phyloP scores from a whole-genome alignment of 2,329 filamentous ascomycete genomes.

The Lachnellula hyalina region DNA sequence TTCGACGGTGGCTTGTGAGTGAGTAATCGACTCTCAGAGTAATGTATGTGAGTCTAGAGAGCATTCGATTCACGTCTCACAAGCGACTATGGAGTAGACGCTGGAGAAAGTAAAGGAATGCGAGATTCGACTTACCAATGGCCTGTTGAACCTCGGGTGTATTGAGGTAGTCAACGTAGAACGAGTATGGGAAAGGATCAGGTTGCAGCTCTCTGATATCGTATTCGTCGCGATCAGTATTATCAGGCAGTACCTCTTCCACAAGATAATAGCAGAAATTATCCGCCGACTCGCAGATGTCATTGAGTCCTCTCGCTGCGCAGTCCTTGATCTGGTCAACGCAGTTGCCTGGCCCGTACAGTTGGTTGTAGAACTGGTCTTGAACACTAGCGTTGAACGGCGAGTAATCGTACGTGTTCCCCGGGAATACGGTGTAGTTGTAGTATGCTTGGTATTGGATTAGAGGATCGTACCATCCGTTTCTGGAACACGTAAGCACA shows the following conservation, averaged over 20 bases:
- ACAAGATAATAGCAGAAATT: constrained; percentile 50
- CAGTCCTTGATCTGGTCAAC: constrained; percentile 52
- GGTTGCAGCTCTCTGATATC: constrained; percentile 51
- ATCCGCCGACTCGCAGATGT: constrained; percentile 49
- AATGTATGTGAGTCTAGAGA: too few species aligned
- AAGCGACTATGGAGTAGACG: too few species aligned
- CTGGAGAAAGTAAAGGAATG: too few species aligned
- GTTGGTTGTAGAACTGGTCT: constrained; percentile 50
- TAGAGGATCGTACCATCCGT: constrained; percentile 54
- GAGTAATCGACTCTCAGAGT: too few species aligned
- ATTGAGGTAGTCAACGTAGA: constrained; percentile 55
- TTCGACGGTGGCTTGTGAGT: too few species aligned
- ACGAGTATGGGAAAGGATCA: constrained; percentile 53
- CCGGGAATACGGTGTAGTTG: constrained; percentile 50
- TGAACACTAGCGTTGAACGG: constrained; percentile 46
- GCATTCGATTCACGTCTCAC: too few species aligned
- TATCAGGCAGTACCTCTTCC: constrained; percentile 46
- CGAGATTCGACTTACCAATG: constrained; percentile 34
- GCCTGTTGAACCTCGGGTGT: constrained; percentile 47
- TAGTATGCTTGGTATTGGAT: constrained; percentile 52
- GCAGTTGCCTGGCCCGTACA: constrained; percentile 58
- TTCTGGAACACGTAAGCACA: constrained; percentile 26
- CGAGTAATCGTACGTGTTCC: constrained; percentile 51
- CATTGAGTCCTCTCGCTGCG: constrained; percentile 44
- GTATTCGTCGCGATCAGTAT: constrained; percentile 51